Evolutionary conservation across 495 filamentous ascomycete genomes (phyloP).

Genomic region (Penicillium goetzii): DNA sequence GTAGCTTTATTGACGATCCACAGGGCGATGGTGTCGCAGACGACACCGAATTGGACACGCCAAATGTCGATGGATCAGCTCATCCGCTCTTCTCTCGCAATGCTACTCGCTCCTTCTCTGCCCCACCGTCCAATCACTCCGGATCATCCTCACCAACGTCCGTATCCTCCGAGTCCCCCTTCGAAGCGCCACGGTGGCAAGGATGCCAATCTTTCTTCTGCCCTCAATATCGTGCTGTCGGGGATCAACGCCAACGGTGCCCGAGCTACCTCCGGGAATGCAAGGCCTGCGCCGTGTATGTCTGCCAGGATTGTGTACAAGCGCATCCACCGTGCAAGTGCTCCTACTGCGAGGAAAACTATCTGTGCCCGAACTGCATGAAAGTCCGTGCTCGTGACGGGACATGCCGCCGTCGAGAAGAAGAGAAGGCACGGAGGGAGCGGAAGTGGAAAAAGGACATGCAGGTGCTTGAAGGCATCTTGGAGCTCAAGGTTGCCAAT

Average conservation of each 20-base stretch:
- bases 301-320: slow-evolving; percentile 58
- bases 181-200: slow-evolving; percentile 52
- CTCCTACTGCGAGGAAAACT: slow-evolving; percentile 57
- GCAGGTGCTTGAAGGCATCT: slow-evolving; percentile 46
- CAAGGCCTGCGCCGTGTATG: slow-evolving; percentile 56
- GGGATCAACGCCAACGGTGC: slow-evolving; percentile 56
- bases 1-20: slow-evolving; percentile 47
- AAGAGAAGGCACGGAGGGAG: slow-evolving; percentile 46
- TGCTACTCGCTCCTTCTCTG: slow-evolving; percentile 37
- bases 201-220: slow-evolving; percentile 64
- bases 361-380: slow-evolving; percentile 57
- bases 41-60: slow-evolving; percentile 24
- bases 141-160: slow-evolving; percentile 46
- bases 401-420: slow-evolving; percentile 47
- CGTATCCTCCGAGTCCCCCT: slow-evolving; percentile 43
- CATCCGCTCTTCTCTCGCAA: slow-evolving; percentile 24
- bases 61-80: slow-evolving; percentile 21
- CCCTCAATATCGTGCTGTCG: slow-evolving; percentile 51
- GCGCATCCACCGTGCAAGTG: slow-evolving; percentile 55
- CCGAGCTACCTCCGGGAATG: slow-evolving; percentile 55
- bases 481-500: slow-evolving; percentile 50
- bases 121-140: slow-evolving; percentile 48
- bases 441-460: slow-evolving; percentile 52
- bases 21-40: slow-evolving; percentile 33
- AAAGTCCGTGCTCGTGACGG: slow-evolving; percentile 47